Conservation (phyloP, 495 filamentous ascomycete species). For the Penicillium malachiteum region DNA sequence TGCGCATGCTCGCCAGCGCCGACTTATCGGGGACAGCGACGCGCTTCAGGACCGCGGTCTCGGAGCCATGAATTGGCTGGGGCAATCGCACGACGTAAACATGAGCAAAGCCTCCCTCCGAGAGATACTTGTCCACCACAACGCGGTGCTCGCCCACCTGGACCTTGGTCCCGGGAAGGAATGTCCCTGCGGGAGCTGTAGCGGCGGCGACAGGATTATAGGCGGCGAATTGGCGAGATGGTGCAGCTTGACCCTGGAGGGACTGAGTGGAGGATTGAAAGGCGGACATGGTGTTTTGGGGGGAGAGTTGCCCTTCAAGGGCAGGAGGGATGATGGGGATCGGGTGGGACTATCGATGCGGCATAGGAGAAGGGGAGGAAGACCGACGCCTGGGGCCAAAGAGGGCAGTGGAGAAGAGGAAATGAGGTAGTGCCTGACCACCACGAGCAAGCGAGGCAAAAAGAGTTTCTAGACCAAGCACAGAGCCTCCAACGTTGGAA, state of each 20-base stretch:
- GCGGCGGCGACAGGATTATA: slow-evolving; percentile 41
- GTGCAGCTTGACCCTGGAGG: slow-evolving; percentile 33
- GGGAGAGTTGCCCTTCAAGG: slow-evolving; percentile 25
- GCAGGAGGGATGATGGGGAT: slow-evolving; percentile 14
- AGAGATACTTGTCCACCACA: slow-evolving; percentile 96
- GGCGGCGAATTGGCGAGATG: slow-evolving; percentile 32
- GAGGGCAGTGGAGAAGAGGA: slow-evolving; percentile 27
- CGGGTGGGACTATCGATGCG: slow-evolving; percentile 21
- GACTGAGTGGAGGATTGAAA: slow-evolving; percentile 26
- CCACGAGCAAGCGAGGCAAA: slow-evolving; percentile 6
- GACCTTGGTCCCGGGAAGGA: slow-evolving; percentile 90
- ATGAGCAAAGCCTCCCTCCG: slow-evolving; percentile 97
- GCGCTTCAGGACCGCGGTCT: slow-evolving; percentile 87
- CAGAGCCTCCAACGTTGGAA: slow-evolving; percentile 4
- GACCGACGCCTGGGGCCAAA: slow-evolving; percentile 25
- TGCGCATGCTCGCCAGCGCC: slow-evolving; percentile 90
- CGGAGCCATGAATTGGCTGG: slow-evolving; percentile 72
- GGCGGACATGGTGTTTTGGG: slow-evolving; percentile 34
- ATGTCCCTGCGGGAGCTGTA: slow-evolving; percentile 79
- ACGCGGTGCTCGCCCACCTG: slow-evolving; percentile 91
- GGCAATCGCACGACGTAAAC: slow-evolving; percentile 93
- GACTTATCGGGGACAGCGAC: slow-evolving; percentile 98
- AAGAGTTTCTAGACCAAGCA: neutral
- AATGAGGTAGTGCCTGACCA: slow-evolving; percentile 24
- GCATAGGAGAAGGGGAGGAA: slow-evolving; percentile 25